Percentiles rank a stretch among this genome's conserved stretches.
Conservation (phyloP, 768 basidiomycete genomes). For the Mycena sanguinolenta region DNA sequence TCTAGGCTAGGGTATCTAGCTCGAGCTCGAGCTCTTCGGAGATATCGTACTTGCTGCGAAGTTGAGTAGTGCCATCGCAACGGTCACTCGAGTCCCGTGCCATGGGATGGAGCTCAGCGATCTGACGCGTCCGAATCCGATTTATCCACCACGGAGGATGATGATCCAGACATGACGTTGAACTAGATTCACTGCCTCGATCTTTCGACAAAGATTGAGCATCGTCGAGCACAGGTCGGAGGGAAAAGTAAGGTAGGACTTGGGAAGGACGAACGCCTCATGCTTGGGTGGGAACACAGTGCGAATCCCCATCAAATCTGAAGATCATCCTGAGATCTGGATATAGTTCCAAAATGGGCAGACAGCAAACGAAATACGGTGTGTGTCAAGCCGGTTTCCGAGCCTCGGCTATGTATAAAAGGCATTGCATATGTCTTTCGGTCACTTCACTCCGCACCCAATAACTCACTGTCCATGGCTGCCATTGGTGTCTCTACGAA, state of each 20-base stretch:
- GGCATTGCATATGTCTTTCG: slow-evolving; percentile 4
- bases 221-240: slow-evolving; percentile 13
- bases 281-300: background rate
- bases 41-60: background rate
- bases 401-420: slow-evolving; percentile 17
- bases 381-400: slow-evolving; percentile 5
- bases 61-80: slow-evolving; percentile 17
- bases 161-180: slow-evolving; percentile 20
- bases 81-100: too few species aligned
- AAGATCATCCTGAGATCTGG: slow-evolving; percentile 12
- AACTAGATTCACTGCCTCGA: slow-evolving; percentile 8
- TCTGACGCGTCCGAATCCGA: background rate
- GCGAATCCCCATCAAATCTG: background rate
- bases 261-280: too few species aligned
- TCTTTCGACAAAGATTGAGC: slow-evolving; percentile 23
- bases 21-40: background rate
- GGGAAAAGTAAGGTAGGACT: background rate
- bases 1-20: too few species aligned
- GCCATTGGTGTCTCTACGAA: slow-evolving; percentile 33
- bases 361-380: background rate
- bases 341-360: background rate
- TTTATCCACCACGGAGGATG: slow-evolving; percentile 2
- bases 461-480: background rate
- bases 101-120: background rate
- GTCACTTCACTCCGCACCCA: background rate